Evolutionary conservation across 371 early-diverging fungal species (phyloP).

Genomic region (Apophysomyces trapeziformis): DNA sequence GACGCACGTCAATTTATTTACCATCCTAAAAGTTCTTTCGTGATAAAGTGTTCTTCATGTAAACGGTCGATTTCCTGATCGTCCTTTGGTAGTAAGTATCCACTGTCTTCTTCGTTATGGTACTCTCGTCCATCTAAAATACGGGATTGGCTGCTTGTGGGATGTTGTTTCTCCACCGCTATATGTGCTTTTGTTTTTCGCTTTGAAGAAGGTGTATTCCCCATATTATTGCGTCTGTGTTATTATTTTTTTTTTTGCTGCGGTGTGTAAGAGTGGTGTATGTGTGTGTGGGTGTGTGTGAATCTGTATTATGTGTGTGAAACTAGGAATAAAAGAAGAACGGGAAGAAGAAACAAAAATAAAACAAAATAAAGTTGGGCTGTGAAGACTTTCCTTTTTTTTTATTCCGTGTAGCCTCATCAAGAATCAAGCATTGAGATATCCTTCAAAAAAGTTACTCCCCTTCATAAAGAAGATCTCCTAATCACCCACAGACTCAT

Average conservation of each 20-base stretch:
- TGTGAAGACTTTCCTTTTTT: constrained; percentile 9
- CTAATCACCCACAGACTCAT: constrained; percentile 8
- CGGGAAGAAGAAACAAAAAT: constrained; percentile 10
- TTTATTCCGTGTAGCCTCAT: constrained; percentile 10
- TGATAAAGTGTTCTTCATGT: constrained; percentile 46
- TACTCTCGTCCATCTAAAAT: constrained; percentile 34
- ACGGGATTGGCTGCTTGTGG: background rate
- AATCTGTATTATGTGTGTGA: background rate
- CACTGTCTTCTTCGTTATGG: constrained; percentile 35
- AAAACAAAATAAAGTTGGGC: constrained; percentile 7
- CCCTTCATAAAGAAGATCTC: background rate
- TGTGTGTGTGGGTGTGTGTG: background rate
- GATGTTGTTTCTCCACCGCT: constrained; percentile 3
- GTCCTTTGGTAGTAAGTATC: constrained; percentile 44
- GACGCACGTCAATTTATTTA: constrained; percentile 17
- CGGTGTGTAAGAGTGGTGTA: background rate
- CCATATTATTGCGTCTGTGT: background rate
- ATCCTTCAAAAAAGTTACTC: constrained; percentile 4
- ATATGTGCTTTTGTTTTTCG: constrained; percentile 4
- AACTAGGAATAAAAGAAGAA: constrained; percentile 9
- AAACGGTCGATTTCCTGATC: constrained; percentile 46
- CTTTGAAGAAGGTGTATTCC: background rate
- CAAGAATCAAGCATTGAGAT: background rate
- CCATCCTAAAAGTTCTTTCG: constrained; percentile 46
- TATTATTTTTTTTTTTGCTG: background rate